Base-by-base conservation (phyloP, 306 rosid genomes). In the Pterocarpus santalinus region DNA sequence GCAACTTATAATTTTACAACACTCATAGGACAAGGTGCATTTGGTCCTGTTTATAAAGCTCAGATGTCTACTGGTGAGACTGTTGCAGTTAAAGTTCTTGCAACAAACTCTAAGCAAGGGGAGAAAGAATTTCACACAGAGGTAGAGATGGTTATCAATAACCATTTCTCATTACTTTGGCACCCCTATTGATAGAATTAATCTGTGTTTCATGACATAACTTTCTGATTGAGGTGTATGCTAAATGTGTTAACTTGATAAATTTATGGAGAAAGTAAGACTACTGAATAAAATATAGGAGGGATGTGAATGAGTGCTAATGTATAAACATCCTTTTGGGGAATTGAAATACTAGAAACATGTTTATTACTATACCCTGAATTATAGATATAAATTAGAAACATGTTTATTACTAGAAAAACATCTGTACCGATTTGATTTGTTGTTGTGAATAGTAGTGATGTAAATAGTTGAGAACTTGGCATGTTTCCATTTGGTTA, bases 1-100 rank as follows among this genome's bases (percentile, higher is more conserved):
- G 99, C 94, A n/a, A 96, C 99, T 8, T 75, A 49, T 84, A 92
- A 96, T 78, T 96, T 96, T 78, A 96, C 99, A 57, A 96, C 99
- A 49, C 88, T 90, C 22, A 88, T 96, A 80, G 99, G 99, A 76
- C 97, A 96, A 85, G 99, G 99, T 46, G 98, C 99, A 11, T 96
- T 96, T 79, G 99, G 99, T 82, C 98, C 97, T 77, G 99, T 96
- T 81, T 96, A 92, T 85, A 96, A 81, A 85, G 99, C 99, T 86
- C 98, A 93, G 72, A 93, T 96, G 98, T 87, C 88, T 15, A 92
- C 97, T 1, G 98, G 98, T 0, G 99, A 93, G 83, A 90, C 88
- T 8, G 92, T 96, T 80, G 99, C 99, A 17, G 97, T 96, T 57
- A 96, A 96, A 88, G 97, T 96, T 75, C 99, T 96, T 75, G 99